Evolutionary conservation across 1,284 basidiomycete genomes (phyloP).

Genomic region (Leucoagaricus sp.): DNA sequence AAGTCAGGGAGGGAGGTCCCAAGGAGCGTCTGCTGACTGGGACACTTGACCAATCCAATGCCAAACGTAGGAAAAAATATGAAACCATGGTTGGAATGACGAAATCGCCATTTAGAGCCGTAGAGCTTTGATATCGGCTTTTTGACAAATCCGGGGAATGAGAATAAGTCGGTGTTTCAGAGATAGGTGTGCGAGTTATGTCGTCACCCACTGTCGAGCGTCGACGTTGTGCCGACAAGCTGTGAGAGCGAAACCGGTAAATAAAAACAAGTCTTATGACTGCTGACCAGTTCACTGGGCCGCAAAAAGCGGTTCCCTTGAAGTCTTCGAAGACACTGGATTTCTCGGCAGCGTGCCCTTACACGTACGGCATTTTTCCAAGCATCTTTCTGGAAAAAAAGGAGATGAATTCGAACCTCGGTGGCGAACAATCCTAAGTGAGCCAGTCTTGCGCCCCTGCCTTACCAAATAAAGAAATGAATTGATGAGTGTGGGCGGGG

Average conservation of each 20-base stretch:
- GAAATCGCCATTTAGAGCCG: constrained; percentile 3
- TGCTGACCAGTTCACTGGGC: neutral
- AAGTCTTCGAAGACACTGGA: neutral
- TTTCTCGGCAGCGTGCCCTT: constrained; percentile 4
- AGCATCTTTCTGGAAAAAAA: neutral
- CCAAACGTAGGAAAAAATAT: neutral
- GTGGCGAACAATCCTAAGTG: neutral
- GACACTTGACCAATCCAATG: neutral
- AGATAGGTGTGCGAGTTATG: neutral
- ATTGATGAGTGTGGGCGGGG: neutral
- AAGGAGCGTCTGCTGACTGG: neutral
- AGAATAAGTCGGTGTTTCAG: neutral
- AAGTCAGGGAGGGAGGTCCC: neutral
- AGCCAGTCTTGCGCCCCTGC: neutral
- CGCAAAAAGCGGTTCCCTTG: neutral
- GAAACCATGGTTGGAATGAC: neutral
- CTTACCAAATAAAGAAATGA: constrained; percentile 1
- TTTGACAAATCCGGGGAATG: constrained; percentile 10
- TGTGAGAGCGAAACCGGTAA: neutral
- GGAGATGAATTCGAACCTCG: neutral
- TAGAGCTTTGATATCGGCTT: constrained; percentile 1
- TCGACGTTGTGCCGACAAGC: constrained; percentile 1
- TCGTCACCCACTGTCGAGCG: neutral
- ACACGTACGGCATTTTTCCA: neutral
- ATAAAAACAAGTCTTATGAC: neutral